Percentiles rank a stretch among this genome's conserved stretches.
phyloP scores from a whole-genome alignment of 148 eudicot genomes.

The Bassia scoparia region DNA sequence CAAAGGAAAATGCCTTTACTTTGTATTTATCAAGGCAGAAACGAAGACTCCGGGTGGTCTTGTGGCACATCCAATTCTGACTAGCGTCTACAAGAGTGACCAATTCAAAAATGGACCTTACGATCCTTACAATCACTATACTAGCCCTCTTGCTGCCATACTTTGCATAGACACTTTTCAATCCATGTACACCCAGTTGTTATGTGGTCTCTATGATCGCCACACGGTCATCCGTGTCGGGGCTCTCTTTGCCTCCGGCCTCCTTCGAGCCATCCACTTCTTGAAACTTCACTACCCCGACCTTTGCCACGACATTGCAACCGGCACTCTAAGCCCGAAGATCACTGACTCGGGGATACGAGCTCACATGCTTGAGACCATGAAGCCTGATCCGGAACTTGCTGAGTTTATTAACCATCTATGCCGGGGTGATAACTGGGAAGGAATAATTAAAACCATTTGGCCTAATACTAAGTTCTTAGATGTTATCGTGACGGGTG shows the following conservation, averaged over 20 bases:
- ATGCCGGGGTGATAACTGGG: constrained; percentile 63
- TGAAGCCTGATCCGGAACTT: constrained; percentile 52
- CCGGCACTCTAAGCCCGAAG: constrained; percentile 43
- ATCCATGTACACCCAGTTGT: constrained; percentile 87
- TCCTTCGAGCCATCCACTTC: constrained; percentile 72
- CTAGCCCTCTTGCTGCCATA: constrained; percentile 70
- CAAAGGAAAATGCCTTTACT: constrained; percentile 70
- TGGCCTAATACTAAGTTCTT: constrained; percentile 85
- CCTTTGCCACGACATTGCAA: constrained; percentile 45
- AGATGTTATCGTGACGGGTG: constrained; percentile 66
- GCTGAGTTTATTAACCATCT: constrained; percentile 39
- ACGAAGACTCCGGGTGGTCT: constrained; percentile 71
- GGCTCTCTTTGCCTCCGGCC: constrained; percentile 81
- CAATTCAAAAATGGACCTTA: constrained; percentile 54
- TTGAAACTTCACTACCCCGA: constrained; percentile 51
- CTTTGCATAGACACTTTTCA: constrained; percentile 80
- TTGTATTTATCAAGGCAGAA: constrained; percentile 65
- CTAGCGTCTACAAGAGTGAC: constrained; percentile 68
- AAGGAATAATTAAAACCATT: constrained; percentile 55
- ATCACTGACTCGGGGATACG: constrained; percentile 46
- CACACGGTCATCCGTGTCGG: constrained; percentile 58
- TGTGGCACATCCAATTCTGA: constrained; percentile 71
- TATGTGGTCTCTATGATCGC: constrained; percentile 62
- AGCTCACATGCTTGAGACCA: constrained; percentile 34
- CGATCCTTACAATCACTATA: constrained; percentile 63